Evolutionary conservation across 2,329 filamentous ascomycete genomes (phyloP).

Genomic region (Pyrenochaeta sp.): DNA sequence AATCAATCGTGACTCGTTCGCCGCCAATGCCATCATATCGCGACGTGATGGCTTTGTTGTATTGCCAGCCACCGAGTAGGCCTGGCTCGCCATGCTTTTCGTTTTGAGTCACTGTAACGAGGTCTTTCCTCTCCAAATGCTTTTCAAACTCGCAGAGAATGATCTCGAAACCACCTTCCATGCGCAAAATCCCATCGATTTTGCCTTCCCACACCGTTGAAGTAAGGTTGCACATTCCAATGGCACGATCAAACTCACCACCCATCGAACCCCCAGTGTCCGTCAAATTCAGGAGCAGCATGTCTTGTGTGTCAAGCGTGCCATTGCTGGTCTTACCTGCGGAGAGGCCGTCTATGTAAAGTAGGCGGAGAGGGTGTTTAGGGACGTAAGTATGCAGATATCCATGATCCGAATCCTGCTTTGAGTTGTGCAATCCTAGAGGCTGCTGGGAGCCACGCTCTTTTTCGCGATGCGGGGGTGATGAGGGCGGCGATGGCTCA

Average conservation of each 20-base stretch:
- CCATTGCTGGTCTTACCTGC: slow-evolving; percentile 72
- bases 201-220: slow-evolving; percentile 57
- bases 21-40: slow-evolving; percentile 57
- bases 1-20: slow-evolving; percentile 56
- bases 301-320: slow-evolving; percentile 73
- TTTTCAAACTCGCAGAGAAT: slow-evolving; percentile 71
- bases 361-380: slow-evolving; percentile 63
- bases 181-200: slow-evolving; percentile 71
- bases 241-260: slow-evolving; percentile 62
- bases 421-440: background rate
- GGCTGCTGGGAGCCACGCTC: slow-evolving; percentile 14
- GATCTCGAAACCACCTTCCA: slow-evolving; percentile 76
- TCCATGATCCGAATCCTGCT: slow-evolving; percentile 48
- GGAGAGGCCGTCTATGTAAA: slow-evolving; percentile 76
- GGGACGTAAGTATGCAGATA: slow-evolving; percentile 74
- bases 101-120: slow-evolving; percentile 16
- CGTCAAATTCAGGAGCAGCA: slow-evolving; percentile 61
- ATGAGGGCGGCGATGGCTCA: background rate
- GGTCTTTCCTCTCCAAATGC: slow-evolving; percentile 37
- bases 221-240: slow-evolving; percentile 64
- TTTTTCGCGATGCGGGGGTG: background rate
- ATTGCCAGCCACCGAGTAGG: slow-evolving; percentile 36
- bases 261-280: slow-evolving; percentile 38
- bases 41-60: slow-evolving; percentile 52
- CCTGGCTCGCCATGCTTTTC: background rate